phyloP scores from a whole-genome alignment of 2,329 filamentous ascomycete genomes.

The Clathrospora elynae region DNA sequence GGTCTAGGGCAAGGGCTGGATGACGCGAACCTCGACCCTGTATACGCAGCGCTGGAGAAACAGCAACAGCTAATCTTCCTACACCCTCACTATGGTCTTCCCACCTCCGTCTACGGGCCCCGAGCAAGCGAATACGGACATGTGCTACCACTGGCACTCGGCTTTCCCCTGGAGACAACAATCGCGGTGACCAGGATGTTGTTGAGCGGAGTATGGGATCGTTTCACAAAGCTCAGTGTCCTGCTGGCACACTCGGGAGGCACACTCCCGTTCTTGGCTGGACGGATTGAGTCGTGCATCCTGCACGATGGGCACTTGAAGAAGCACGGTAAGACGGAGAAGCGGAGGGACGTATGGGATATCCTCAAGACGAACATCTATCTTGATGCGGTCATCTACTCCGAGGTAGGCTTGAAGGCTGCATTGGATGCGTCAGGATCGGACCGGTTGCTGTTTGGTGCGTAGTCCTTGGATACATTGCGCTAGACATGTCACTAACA shows the following conservation, averaged over 20 bases:
- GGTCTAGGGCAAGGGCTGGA: constrained; percentile 82
- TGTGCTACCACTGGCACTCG: constrained; percentile 81
- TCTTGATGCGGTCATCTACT: constrained; percentile 85
- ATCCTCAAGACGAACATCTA: constrained; percentile 77
- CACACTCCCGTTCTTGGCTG: constrained; percentile 85
- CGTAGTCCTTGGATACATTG: constrained; percentile 19
- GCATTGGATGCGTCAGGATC: constrained; percentile 70
- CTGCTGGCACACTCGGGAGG: constrained; percentile 88
- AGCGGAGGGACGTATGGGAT: constrained; percentile 66
- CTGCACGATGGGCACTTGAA: constrained; percentile 79
- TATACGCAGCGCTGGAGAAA: constrained; percentile 72
- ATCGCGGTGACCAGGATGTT: constrained; percentile 89
- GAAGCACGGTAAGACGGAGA: constrained; percentile 62
- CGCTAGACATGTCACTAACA: constrained; percentile 7
- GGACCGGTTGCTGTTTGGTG: constrained; percentile 75
- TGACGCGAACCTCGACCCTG: constrained; percentile 71
- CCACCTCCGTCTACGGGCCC: constrained; percentile 77
- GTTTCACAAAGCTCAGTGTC: constrained; percentile 70
- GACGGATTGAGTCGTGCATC: constrained; percentile 85
- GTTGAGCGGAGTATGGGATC: constrained; percentile 82
- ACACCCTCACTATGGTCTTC: constrained; percentile 91
- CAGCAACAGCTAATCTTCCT: constrained; percentile 74
- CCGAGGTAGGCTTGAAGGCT: constrained; percentile 71
- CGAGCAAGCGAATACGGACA: constrained; percentile 79
- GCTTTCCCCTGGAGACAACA: constrained; percentile 91